Base-by-base conservation (phyloP, 768 basidiomycete genomes). In the Mycena rosella region DNA sequence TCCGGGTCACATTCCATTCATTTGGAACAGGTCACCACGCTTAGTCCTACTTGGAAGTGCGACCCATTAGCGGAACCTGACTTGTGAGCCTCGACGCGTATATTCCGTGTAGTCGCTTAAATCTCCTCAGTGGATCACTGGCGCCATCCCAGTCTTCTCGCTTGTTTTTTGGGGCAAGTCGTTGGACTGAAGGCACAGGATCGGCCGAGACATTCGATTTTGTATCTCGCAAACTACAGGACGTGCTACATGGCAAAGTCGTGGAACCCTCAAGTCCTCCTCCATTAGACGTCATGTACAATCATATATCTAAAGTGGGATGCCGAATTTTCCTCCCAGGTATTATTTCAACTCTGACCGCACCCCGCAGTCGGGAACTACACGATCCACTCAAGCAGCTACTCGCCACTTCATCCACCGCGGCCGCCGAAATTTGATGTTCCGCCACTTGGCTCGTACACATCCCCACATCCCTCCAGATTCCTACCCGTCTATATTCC, bases 1-100 rank as follows among this genome's bases (percentile, higher is more conserved):
- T 81, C 81, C 0, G 74, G 79, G 22, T 80, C 80, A 5, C 75
- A 75, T 26, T 73, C 82, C 18, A 73, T 93, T 34, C 72, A 76
- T 18, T 69, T 96, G 20, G 82, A 82, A 5, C 89, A 93, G 70
- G 72, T 96, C 9, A 86, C 85, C 5, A 83, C 87, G 29, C 68
- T 94, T 55, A 95, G 94, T 71, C 87, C 93, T 0, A 79, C 81
- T 7, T 96, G 95, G 95, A 76, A 77, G 45, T 89, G 87, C 67
- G 75, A 76, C 2, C 73, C 84, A 9, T 59, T 86, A n/a, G 69
- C 77, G 2, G 76, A 80, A 13, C 68, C 75, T 18, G 68, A 75
- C 22, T 73, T 80, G 90, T 91, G 71, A 76, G 91, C 20, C n/a
- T 44, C 14, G 81, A 26, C 26, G 48, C 61, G 1, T 51, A 53